Evolutionary conservation across 2,329 filamentous ascomycete genomes (phyloP).

Genomic region (Aureobasidium sp.): DNA sequence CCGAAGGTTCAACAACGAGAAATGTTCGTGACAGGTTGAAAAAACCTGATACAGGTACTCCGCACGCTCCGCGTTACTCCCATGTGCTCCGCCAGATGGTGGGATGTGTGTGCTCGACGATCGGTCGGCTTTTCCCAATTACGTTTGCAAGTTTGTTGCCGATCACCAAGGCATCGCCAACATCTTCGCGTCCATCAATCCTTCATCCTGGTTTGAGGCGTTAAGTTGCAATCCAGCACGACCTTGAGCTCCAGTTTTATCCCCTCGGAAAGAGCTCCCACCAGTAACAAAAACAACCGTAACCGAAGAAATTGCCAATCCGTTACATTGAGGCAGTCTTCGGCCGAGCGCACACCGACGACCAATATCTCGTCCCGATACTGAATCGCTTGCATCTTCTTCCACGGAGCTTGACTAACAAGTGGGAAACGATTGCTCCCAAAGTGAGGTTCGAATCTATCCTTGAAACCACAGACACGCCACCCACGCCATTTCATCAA

Average conservation of each 20-base stretch:
- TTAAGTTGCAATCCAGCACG: conserved; percentile 8
- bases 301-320: conserved; percentile 12
- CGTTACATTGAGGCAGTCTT: background rate
- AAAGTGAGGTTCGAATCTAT: background rate
- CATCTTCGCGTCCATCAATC: background rate
- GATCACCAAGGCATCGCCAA: background rate
- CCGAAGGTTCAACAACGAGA: background rate
- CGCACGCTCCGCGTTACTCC: background rate
- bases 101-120: background rate
- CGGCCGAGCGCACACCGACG: conserved; percentile 8
- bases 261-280: background rate
- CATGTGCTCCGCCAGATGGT: background rate
- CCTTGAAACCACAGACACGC: conserved; percentile 8
- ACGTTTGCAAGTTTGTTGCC: background rate
- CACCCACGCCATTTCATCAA: conserved; percentile 4
- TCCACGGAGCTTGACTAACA: conserved; percentile 12
- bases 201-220: background rate
- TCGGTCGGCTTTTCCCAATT: background rate
- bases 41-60: background rate
- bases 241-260: conserved; percentile 6
- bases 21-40: conserved; percentile 5
- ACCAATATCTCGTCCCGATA: conserved; percentile 3
- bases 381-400: background rate
- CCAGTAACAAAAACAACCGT: background rate
- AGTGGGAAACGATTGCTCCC: background rate